These are phyloP conservation scores for Brasilioporus rufonigricans DNA, from an alignment of 768 basidiomycete genomes.

Conservation along the genomic window DNA sequence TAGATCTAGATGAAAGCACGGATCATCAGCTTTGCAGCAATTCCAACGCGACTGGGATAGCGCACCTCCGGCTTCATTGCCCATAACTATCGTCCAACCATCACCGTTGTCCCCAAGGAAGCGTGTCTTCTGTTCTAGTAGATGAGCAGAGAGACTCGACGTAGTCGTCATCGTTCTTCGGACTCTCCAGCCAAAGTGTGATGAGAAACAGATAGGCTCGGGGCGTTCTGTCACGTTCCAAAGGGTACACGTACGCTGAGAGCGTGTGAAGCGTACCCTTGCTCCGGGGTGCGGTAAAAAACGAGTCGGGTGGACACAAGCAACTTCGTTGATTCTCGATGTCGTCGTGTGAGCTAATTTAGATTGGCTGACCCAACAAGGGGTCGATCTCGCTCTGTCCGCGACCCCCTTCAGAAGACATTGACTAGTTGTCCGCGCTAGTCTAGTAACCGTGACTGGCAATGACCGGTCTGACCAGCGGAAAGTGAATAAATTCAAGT, in stretches of 20 bases:
- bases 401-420: background rate
- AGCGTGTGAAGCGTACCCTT: background rate
- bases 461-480: background rate
- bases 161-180: conserved; percentile 22
- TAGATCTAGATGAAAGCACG: conserved; percentile 57
- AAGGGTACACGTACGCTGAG: background rate
- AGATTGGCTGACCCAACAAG: background rate
- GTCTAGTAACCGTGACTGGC: background rate
- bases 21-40: background rate
- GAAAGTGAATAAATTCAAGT: background rate
- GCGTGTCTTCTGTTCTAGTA: conserved; percentile 47
- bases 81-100: conserved; percentile 87
- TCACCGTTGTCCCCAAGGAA: conserved; percentile 59
- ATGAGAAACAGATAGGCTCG: background rate
- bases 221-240: background rate
- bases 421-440: background rate
- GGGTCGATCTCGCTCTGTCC: background rate
- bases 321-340: background rate
- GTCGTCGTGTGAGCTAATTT: background rate
- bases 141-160: conserved; percentile 36
- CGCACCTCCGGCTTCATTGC: conserved; percentile 94
- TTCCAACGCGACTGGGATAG: background rate
- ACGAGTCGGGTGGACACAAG: background rate
- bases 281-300: background rate
- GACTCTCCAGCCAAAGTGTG: background rate